These are phyloP conservation scores for Chlorella variabilis DNA, from an alignment of 163 green algal species.

Conservation along the genomic window DNA sequence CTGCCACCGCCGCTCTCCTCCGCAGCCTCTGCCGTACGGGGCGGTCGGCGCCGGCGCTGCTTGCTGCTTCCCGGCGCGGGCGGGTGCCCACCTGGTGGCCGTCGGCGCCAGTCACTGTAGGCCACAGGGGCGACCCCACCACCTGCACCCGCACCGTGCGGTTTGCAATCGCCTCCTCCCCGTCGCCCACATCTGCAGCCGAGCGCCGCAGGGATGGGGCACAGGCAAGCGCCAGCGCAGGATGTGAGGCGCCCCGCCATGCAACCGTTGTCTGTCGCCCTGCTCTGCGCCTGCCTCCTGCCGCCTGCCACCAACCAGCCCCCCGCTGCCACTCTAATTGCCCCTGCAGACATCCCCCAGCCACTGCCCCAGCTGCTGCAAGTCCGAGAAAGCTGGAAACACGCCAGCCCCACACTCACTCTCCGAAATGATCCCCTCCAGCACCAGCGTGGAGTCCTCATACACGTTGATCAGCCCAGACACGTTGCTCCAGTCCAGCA, in stretches of 20 bases:
- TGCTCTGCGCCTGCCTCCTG: too few species aligned
- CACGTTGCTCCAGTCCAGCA: slow-evolving; percentile 4
- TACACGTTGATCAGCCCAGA: slow-evolving; percentile 2
- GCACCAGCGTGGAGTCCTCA: neutral
- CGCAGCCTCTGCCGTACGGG: neutral
- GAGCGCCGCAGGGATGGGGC: neutral
- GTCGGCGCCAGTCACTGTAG: neutral
- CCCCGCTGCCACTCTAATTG: too few species aligned
- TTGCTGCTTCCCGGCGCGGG: too few species aligned
- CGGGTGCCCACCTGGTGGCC: neutral
- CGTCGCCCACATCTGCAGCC: neutral
- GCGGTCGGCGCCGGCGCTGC: too few species aligned
- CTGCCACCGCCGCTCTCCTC: neutral
- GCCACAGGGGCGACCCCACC: neutral
- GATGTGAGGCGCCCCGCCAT: neutral
- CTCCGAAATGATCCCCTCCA: neutral
- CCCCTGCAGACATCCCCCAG: too few species aligned
- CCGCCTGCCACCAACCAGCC: too few species aligned
- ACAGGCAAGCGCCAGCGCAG: neutral
- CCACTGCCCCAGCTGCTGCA: too few species aligned
- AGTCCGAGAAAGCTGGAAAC: neutral
- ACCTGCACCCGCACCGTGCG: slow-evolving; percentile 3
- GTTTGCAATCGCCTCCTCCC: neutral
- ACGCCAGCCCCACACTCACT: neutral
- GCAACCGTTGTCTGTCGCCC: too few species aligned